Base-by-base conservation (phyloP, 2,329 filamentous ascomycete genomes). In the Exophiala oligosperma region DNA sequence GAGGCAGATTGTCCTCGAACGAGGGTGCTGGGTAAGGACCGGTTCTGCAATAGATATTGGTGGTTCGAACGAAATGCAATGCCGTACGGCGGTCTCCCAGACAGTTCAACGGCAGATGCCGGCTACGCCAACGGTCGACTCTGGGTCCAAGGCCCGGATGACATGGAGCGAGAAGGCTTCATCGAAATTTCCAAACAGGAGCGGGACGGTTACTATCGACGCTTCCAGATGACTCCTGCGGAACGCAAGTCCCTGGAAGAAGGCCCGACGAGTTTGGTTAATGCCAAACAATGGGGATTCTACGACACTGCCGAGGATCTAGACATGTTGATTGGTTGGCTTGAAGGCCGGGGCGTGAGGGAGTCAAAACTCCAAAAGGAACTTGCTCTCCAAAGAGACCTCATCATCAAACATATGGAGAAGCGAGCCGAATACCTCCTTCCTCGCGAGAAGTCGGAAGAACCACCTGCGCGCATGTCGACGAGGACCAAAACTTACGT, bases 21-120 rank as follows among this genome's bases (percentile, higher is more conserved):
- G 17, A 87, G 91, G 62, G 86, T 93, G 17, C 81, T 99, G 26
- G 94, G 94, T 60, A 93, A 94, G 72, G 94, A 99, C 74, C 86
- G 94, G 46, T 99, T 96, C 79, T 96, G 93, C 86, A 97, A 99
- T 74, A 86, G 93, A 54, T 99, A 97, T 75, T 97, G 95, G 79
- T 99, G 94, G 93, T 97, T 97, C 72, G 94, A 99, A 75, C 88
- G 93, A 62, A 99, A 97, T 69, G 94, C 92, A 24, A 97, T 97
- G 92, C 94, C 94, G 0, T 96, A 93, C 69, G 91, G 83, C 32
- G 94, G 94, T 3, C 81, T 97, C 55, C 92, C 92, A 0, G 85
- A 84, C 64, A 96, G 91, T 73, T 97, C 92, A 14, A 97, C 93
- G 1, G 89, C 91, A 1, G 81, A 86, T 47, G 92, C 93, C 23